Conservation (phyloP, 1,284 basidiomycete species). For the Cutaneotrichosporon spelunceum region DNA sequence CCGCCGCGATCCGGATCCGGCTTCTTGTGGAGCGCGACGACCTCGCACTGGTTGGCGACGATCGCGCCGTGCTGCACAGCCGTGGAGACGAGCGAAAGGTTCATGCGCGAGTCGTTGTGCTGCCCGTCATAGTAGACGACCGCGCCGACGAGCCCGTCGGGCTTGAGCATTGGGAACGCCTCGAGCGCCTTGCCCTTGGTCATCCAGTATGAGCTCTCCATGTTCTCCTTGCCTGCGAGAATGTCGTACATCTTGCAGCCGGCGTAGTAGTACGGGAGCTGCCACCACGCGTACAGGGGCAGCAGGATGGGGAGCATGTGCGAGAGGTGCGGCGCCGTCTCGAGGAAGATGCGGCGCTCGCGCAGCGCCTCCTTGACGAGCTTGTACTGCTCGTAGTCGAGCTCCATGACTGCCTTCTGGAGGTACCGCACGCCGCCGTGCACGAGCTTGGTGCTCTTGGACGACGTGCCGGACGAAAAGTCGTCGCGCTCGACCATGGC, state of each 20-base stretch:
- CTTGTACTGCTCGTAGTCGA: conserved; percentile 95
- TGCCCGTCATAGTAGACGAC: conserved; percentile 98
- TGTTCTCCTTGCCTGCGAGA: conserved; percentile 92
- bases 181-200: conserved; percentile 83
- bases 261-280: conserved; percentile 91
- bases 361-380: conserved; percentile 90
- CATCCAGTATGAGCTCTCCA: conserved; percentile 94
- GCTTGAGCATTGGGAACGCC: conserved; percentile 77
- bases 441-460: conserved; percentile 95
- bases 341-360: conserved; percentile 88
- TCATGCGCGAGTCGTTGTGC: conserved; percentile 98
- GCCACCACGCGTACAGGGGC: conserved; percentile 72
- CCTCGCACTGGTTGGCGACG: conserved; percentile 86
- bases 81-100: conserved; percentile 87
- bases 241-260: conserved; percentile 97
- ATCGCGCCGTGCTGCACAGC: conserved; percentile 90
- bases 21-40: conserved; percentile 71
- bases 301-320: conserved; percentile 70
- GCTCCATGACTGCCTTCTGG: conserved; percentile 92
- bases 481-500: conserved; percentile 92
- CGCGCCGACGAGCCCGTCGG: conserved; percentile 88
- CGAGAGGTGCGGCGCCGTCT: conserved; percentile 92
- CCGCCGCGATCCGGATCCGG: conserved; percentile 55
- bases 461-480: conserved; percentile 88
- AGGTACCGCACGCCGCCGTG: conserved; percentile 97